Base-by-base conservation (phyloP, 176 grass and related monocot genomes). In the Oryza meyeriana region DNA sequence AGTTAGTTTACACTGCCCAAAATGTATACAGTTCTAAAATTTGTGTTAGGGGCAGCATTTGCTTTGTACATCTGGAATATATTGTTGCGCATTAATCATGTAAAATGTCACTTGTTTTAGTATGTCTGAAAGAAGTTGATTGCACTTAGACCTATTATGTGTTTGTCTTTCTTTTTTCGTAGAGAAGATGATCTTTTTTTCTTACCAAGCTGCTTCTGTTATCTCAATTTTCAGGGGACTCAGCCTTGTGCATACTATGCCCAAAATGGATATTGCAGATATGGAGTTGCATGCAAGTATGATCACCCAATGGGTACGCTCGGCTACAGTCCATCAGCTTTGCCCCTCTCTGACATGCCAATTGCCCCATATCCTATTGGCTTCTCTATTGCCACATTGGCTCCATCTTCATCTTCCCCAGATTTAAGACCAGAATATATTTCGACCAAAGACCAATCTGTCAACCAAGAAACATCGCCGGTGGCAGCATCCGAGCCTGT, bases 211-310 rank as follows among this genome's bases (percentile, higher is more conserved):
- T 71, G 62, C 31, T 59, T 89, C 6, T 85, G 29, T 57, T 63
- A 58, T 85, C 77, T 88, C 44, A 73, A 61, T 78, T 38, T 72
- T 71, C 83, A 91, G 92, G 92, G 89, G 66, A 85, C 87, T 89
- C 92, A 89, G 66, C 87, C 87, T 83, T 94, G 92, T 75, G 69
- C 84, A 30, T 89, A 89, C 74, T 94, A 87, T 92, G 84, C 92
- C 31, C 89, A 91, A 81, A 86, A 94, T 77, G 92, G 92, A 76
- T 84, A 91, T 57, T 94, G 92, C 85, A 94, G 85, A 91, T 94
- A 91, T 74, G 92, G 92, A 77, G 84, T 88, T 71, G 80, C 89
- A 76, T 94, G 89, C 89, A 94, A 91, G 71, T 94, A 89, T 80
- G 92, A 94, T 85, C 89, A 94, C 80, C 84, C 87, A 45, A 89